Evolutionary conservation across 2,329 filamentous ascomycete genomes (phyloP).

Genomic region (Periconia sp.): DNA sequence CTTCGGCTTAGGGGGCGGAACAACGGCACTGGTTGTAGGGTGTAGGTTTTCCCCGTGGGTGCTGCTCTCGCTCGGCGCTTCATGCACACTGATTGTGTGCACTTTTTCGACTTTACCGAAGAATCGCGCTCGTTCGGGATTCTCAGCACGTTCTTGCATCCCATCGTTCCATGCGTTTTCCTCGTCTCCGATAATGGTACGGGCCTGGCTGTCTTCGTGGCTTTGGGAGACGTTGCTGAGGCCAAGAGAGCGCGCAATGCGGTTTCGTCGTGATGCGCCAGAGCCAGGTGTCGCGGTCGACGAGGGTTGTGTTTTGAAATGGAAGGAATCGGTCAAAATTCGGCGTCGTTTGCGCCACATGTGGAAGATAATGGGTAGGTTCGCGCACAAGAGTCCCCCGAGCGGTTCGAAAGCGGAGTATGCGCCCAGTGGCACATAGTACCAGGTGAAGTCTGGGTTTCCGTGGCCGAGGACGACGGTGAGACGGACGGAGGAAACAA

Average conservation of each 20-base stretch:
- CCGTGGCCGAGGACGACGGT: constrained; percentile 34
- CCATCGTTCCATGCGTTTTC: constrained; percentile 8
- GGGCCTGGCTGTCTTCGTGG: constrained; percentile 23
- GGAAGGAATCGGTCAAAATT: constrained; percentile 14
- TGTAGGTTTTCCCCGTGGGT: neutral
- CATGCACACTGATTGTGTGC: constrained; percentile 8
- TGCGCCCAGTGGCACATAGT: constrained; percentile 35
- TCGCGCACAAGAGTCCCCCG: constrained; percentile 37
- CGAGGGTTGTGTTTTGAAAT: constrained; percentile 19
- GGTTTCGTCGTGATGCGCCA: constrained; percentile 17
- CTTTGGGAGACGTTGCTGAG: constrained; percentile 25
- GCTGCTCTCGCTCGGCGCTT: constrained; percentile 2
- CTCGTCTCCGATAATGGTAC: constrained; percentile 16
- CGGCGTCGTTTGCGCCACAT: constrained; percentile 31
- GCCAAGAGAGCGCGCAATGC: constrained; percentile 23
- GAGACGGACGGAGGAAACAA: constrained; percentile 33
- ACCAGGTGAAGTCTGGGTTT: constrained; percentile 37
- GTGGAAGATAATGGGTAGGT: constrained; percentile 39
- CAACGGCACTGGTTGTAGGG: neutral
- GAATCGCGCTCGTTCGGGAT: constrained; percentile 14
- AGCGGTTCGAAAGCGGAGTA: constrained; percentile 39
- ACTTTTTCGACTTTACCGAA: constrained; percentile 26
- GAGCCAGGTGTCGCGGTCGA: constrained; percentile 25
- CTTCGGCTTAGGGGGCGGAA: neutral
- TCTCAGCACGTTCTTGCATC: constrained; percentile 1